These are phyloP conservation scores for Actinidia arguta DNA, from an alignment of 179 eudicot genomes.

Conservation along the genomic window DNA sequence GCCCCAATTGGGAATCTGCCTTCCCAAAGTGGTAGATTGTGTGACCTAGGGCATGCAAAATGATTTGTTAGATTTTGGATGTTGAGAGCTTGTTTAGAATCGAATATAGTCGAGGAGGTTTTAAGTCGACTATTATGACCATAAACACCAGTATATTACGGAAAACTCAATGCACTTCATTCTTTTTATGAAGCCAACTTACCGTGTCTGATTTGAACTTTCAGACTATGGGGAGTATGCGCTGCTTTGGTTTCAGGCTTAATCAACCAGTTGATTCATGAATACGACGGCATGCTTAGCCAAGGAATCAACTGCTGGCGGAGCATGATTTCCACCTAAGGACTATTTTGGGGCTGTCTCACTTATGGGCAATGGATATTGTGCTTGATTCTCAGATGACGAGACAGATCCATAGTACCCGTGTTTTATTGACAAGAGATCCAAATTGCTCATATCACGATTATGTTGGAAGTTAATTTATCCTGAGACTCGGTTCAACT, in stretches of 20 bases:
- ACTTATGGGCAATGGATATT: not conserved
- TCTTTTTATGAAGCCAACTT: not conserved
- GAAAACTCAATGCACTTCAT: not conserved
- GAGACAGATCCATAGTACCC: not conserved
- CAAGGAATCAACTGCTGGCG: not conserved
- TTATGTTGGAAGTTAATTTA: not conserved
- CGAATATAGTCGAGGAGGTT: not conserved
- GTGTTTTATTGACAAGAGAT: not conserved
- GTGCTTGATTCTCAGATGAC: not conserved
- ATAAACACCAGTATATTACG: not conserved
- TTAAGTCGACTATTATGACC: not conserved
- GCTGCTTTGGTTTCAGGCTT: not conserved
- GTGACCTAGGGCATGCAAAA: not conserved
- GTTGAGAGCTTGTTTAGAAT: not conserved
- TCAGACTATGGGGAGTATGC: not conserved
- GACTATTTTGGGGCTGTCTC: not conserved
- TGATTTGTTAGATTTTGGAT: not conserved
- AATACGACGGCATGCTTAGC: not conserved
- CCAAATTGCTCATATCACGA: not conserved
- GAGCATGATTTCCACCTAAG: conserved; percentile 3
- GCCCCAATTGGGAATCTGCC: too few relatives aligned
- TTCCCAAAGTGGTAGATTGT: too few relatives aligned
- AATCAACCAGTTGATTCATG: not conserved
- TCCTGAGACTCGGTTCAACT: not conserved
- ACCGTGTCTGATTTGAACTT: not conserved